Percentiles rank a stretch among this genome's conserved stretches.
Conservation (phyloP, 352 stramenopile genomes). For the Pythium coloratum region DNA sequence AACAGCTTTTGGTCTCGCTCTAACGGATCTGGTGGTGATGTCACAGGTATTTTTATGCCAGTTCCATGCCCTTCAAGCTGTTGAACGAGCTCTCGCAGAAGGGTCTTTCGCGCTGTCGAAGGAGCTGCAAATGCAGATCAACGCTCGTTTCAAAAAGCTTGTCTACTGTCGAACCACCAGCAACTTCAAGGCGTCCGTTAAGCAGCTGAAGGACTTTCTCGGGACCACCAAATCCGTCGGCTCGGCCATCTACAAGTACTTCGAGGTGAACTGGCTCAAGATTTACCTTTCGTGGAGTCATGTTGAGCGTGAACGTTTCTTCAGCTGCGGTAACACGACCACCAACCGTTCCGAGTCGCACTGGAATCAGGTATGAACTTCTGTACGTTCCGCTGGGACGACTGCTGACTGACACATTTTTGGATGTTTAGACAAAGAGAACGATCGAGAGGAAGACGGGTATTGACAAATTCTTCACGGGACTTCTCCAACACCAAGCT, state of each 20-base stretch:
- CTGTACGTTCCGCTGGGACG: too few relatives aligned
- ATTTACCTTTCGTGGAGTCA: slow-evolving; percentile 20
- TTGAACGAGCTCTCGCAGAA: not conserved
- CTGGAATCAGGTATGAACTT: slow-evolving; percentile 17
- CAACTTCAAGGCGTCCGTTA: not conserved
- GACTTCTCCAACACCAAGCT: slow-evolving; percentile 4
- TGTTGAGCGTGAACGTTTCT: not conserved
- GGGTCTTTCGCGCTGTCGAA: not conserved
- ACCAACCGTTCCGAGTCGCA: slow-evolving; percentile 12
- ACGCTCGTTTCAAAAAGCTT: not conserved
- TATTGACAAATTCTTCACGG: slow-evolving; percentile 3
- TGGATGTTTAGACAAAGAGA: not conserved
- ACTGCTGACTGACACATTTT: not conserved
- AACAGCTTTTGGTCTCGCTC: too few relatives aligned
- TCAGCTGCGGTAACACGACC: slow-evolving; percentile 19
- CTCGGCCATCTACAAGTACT: not conserved
- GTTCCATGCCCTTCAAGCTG: slow-evolving; percentile 10
- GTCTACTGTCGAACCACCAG: not conserved
- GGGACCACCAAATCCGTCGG: not conserved
- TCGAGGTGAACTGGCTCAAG: slow-evolving; percentile 2
- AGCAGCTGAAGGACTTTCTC: not conserved
- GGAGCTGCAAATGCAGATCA: not conserved
- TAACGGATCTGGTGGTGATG: too few relatives aligned
- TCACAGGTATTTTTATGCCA: slow-evolving; percentile 15
- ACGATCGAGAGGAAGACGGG: not conserved